phyloP scores from a whole-genome alignment of 192 early-diverging fungal species.

The Gigaspora rosea region DNA sequence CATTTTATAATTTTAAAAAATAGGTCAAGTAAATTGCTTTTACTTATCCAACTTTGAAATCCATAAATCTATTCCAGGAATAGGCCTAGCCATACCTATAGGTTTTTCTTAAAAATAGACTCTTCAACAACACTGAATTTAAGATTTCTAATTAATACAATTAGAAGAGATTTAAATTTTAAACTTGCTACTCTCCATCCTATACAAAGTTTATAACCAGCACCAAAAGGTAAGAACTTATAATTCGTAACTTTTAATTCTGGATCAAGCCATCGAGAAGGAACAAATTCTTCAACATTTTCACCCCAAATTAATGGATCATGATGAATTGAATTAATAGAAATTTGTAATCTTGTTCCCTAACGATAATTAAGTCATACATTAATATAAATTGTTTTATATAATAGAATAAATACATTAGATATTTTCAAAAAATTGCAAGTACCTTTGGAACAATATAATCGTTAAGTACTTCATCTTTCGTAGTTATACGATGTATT shows the following conservation, averaged over 20 bases:
- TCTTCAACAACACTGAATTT: neutral
- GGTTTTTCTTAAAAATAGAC: too few species aligned
- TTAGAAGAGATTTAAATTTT: constrained; percentile 55
- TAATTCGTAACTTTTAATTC: constrained; percentile 33
- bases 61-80: too few species aligned
- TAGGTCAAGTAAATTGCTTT: too few species aligned
- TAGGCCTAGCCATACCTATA: too few species aligned
- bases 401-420: neutral
- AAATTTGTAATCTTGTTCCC: constrained; percentile 41
- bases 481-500: constrained; percentile 36
- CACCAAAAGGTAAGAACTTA: constrained; percentile 48
- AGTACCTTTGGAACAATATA: constrained; percentile 53
- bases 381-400: too few species aligned
- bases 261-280: constrained; percentile 55
- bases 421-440: too few species aligned
- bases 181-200: constrained; percentile 55
- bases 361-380: neutral
- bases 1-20: too few species aligned
- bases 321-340: constrained; percentile 45
- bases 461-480: constrained; percentile 41
- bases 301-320: constrained; percentile 47
- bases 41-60: too few species aligned
- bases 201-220: constrained; percentile 57
- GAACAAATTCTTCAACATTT: constrained; percentile 53
- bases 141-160: constrained; percentile 7